Percentiles rank a stretch among this genome's conserved stretches.
phyloP scores from a whole-genome alignment of 352 stramenopile genomes.

The Globisporangium solare region DNA sequence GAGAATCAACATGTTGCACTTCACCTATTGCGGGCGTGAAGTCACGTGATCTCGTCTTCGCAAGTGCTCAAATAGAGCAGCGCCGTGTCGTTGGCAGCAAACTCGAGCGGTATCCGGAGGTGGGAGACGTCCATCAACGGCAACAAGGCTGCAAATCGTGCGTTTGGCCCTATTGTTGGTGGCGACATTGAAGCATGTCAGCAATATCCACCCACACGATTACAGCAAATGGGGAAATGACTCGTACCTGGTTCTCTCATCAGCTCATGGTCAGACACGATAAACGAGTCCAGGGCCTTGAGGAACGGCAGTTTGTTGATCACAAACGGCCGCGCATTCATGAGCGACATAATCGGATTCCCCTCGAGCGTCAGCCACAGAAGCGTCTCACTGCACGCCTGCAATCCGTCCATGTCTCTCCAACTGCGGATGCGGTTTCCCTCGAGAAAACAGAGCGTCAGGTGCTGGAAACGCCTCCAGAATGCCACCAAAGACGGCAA shows the following conservation, averaged over 20 bases:
- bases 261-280: conserved; percentile 60
- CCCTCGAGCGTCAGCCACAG: conserved; percentile 54
- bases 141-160: conserved; percentile 7
- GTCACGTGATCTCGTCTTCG: conserved; percentile 17
- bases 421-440: conserved; percentile 50
- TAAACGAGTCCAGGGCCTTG: conserved; percentile 53
- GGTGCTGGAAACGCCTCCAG: conserved; percentile 40
- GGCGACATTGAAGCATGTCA: background rate
- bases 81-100: conserved; percentile 38
- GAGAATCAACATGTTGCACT: background rate
- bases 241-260: conserved; percentile 38
- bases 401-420: conserved; percentile 41
- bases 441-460: conserved; percentile 58
- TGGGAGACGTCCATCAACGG: conserved; percentile 16
- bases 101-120: conserved; percentile 39
- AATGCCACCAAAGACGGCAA: conserved; percentile 37
- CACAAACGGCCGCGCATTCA: conserved; percentile 55
- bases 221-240: background rate
- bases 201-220: background rate
- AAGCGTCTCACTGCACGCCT: conserved; percentile 30
- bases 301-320: conserved; percentile 64
- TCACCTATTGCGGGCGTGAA: conserved; percentile 41
- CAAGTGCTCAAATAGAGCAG: conserved; percentile 22
- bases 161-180: conserved; percentile 4
- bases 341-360: conserved; percentile 56